These are phyloP conservation scores for Hymenoscyphus repandus DNA, from an alignment of 2,329 filamentous ascomycete species.

Conservation along the genomic window DNA sequence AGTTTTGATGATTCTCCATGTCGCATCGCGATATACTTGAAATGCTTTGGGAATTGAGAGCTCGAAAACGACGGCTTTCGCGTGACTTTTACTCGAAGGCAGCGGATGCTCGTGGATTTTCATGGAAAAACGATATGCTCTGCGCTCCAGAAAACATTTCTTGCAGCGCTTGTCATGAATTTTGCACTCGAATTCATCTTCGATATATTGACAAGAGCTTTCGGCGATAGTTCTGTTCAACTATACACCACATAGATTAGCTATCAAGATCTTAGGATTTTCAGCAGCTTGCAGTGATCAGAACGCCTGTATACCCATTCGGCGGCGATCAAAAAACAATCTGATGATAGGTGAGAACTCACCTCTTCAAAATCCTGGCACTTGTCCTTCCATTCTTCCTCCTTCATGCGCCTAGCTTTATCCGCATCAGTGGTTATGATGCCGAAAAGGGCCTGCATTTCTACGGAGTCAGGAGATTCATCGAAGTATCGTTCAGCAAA, in stretches of 20 bases:
- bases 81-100: constrained; percentile 33
- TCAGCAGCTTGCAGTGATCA: background rate
- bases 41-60: constrained; percentile 41
- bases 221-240: too few species aligned
- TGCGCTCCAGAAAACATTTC: constrained; percentile 24
- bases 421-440: constrained; percentile 34
- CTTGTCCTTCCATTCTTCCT: constrained; percentile 34
- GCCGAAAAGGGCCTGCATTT: constrained; percentile 29
- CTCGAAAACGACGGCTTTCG: constrained; percentile 48
- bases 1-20: constrained; percentile 41
- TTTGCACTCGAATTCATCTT: constrained; percentile 28
- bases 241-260: too few species aligned
- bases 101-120: constrained; percentile 45
- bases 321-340: too few species aligned
- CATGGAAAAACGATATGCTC: constrained; percentile 39
- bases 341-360: too few species aligned
- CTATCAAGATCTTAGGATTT: too few species aligned
- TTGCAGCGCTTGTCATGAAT: too few species aligned
- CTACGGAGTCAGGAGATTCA: constrained; percentile 29
- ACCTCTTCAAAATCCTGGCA: constrained; percentile 35
- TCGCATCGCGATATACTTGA: constrained; percentile 45
- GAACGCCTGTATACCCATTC: constrained; percentile 29
- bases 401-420: constrained; percentile 31
- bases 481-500: constrained; percentile 19
- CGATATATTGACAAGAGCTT: constrained; percentile 31